Evolutionary conservation across 768 basidiomycete species (phyloP).

Genomic region (Naganishia kalamii): DNA sequence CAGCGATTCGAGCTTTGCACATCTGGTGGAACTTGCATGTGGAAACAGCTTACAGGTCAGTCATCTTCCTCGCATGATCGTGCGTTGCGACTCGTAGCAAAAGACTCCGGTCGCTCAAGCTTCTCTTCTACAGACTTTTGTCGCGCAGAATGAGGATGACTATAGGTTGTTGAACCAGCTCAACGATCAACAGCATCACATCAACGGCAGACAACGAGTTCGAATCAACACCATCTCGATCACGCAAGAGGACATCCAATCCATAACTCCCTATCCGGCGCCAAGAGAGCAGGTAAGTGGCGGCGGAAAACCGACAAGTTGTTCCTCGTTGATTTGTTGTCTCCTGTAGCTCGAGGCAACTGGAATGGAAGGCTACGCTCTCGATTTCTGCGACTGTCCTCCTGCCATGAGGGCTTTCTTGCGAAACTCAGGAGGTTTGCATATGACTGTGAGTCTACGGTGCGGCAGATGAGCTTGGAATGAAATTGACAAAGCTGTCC

Average conservation of each 20-base stretch:
- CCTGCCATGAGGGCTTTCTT: slow-evolving; percentile 68
- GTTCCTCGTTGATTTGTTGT: not conserved
- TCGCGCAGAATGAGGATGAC: slow-evolving; percentile 76
- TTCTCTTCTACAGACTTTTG: slow-evolving; percentile 60
- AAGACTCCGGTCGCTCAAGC: slow-evolving; percentile 1
- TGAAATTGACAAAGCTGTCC: not conserved
- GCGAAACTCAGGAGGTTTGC: slow-evolving; percentile 58
- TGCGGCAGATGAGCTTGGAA: not conserved
- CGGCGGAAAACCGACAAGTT: not conserved
- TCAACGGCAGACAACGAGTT: not conserved
- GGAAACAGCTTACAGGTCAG: slow-evolving; percentile 25
- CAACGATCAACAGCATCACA: slow-evolving; percentile 50
- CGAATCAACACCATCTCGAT: slow-evolving; percentile 27
- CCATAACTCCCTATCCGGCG: slow-evolving; percentile 1
- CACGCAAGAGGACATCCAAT: slow-evolving; percentile 17
- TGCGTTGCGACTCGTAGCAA: slow-evolving; percentile 18
- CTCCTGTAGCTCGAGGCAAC: slow-evolving; percentile 54
- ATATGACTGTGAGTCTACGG: slow-evolving; percentile 58
- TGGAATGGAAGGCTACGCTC: slow-evolving; percentile 74
- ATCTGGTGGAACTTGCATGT: slow-evolving; percentile 77
- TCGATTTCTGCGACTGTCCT: slow-evolving; percentile 73
- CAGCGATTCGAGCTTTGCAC: slow-evolving; percentile 57
- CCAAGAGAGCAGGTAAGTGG: slow-evolving; percentile 15
- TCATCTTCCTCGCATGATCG: not conserved
- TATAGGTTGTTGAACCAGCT: slow-evolving; percentile 62